Base-by-base conservation (phyloP, 257 asterid genomes). In the Nicotiana knightiana region DNA sequence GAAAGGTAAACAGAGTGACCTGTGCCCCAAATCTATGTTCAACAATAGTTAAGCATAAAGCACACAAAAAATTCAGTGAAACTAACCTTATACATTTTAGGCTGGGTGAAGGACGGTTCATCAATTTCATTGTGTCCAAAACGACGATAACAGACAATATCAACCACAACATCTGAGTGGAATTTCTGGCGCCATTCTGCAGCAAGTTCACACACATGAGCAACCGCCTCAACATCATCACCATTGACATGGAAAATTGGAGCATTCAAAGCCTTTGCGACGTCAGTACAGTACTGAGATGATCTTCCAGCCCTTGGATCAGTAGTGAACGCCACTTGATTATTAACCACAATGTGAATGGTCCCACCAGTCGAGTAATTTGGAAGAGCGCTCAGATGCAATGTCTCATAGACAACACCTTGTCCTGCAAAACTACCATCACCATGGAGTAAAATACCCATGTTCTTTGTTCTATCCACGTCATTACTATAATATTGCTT, bases 211-310 rank as follows among this genome's bases (percentile, higher is more conserved):
- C 93, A 90, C 26, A 78, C 93, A 85, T 91, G 93, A 79, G 85
- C 91, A 80, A 92, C 97, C 24, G 95, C 97, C 83, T 92, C 97
- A 24, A 90, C 91, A 28, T 92, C 97, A 82, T 92, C 97, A 61
- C 95, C 97, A 77, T 92, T 92, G 81, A 92, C 97, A 87, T 92
- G 97, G 84, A 92, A 92, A 87, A 92, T 90, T 18, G 97, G 97
- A 80, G 88, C 88, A 84, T 88, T 84, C 82, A 92, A 81, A 76
- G 93, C 93, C 84, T 92, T 92, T 18, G 97, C 97, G 85, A 91
- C 93, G 81, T 92, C 97, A 30, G 95, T 92, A 85, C 95, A 92
- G 77, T 92, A 92, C 89, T 90, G 94, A 51, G 97, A 89, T 82
- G 97, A 92, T 87, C 97, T 88, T 85, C 93, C 95, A 0, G 91